Base-by-base conservation (phyloP, 768 basidiomycete genomes). In the Pleurotus giganteus region DNA sequence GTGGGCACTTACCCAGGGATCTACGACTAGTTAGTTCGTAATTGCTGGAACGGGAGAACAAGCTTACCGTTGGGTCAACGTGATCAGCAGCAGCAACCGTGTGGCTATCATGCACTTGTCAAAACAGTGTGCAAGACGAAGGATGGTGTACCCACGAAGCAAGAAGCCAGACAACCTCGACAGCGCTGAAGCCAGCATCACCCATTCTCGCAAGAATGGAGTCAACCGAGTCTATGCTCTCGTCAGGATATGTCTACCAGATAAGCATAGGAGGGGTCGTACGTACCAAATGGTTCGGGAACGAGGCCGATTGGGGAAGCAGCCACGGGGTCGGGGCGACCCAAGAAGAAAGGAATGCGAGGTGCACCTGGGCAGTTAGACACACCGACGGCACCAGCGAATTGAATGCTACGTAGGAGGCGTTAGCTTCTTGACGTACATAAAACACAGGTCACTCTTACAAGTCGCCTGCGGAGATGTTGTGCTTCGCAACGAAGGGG, bases 381-480 rank as follows among this genome's bases (percentile, higher is more conserved):
- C n/a, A 67, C 61, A 17, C 63, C 69, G 37, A 69, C 68, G 4
- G 73, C 69, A 55, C 60, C 73, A 2, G 73, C 72, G 54, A 74
- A 72, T 46, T 72, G 69, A 55, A 74, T 71, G 63, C 66, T 67
- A 27, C 15, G 23, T 17, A n/a, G 31, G 19, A 15, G 24, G 17
- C 36, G 53, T 2, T 28, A 41, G 19, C 24, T 23, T 9, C 17
- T 17, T 12, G 17, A 37, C 31, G 4, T 7, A 5, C 7, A n/a
- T 26, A 13, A 28, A 46, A 4, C 41, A 23, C 15, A 2, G 19
- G 26, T 23, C 24, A 32, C 17, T 53, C 67, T 37, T 51, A 73
- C 72, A 75, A 69, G 61, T 75, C 73, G n/a, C 69, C 73, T 19
- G 63, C 56, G 1, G 66, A 59, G 37, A 76, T 66, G 56, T 72